Conservation (phyloP, 129 eudicot species). For the Escallonia herrerae region DNA sequence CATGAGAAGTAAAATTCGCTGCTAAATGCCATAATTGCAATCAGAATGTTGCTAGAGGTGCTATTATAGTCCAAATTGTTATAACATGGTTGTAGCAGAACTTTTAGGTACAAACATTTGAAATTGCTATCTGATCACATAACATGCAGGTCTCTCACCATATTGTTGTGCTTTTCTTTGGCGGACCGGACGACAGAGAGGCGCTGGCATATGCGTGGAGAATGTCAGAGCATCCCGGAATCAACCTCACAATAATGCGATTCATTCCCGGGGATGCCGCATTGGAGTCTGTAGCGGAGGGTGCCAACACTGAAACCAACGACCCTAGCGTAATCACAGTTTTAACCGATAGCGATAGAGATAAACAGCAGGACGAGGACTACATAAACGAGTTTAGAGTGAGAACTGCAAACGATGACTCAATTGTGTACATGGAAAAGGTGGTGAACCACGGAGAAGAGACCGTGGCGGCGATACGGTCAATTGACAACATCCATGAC, state of each 20-base stretch:
- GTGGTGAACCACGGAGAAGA: constrained; percentile 64
- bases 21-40: too few species aligned
- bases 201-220: constrained; percentile 63
- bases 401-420: constrained; percentile 22
- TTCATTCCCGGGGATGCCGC: constrained; percentile 34
- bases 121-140: too few species aligned
- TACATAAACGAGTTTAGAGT: constrained; percentile 43
- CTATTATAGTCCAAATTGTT: too few species aligned
- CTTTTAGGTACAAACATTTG: too few species aligned
- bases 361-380: constrained; percentile 51
- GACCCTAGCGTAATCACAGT: constrained; percentile 38
- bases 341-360: constrained; percentile 46
- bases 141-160: constrained; percentile 20
- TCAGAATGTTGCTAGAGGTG: too few species aligned
- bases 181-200: constrained; percentile 78
- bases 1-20: too few species aligned
- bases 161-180: constrained; percentile 62
- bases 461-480: constrained; percentile 54
- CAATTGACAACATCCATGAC: constrained; percentile 46
- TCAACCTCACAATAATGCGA: constrained; percentile 43
- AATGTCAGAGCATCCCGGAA: constrained; percentile 54
- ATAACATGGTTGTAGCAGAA: too few species aligned
- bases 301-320: background rate
- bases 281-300: background rate
- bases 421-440: constrained; percentile 34